A percentile compares a stretch with the other conserved stretches of the same genome.
These are phyloP conservation scores for Venturiaceae sp. DNA, from an alignment of 2,329 filamentous ascomycete species.

Conservation along the genomic window DNA sequence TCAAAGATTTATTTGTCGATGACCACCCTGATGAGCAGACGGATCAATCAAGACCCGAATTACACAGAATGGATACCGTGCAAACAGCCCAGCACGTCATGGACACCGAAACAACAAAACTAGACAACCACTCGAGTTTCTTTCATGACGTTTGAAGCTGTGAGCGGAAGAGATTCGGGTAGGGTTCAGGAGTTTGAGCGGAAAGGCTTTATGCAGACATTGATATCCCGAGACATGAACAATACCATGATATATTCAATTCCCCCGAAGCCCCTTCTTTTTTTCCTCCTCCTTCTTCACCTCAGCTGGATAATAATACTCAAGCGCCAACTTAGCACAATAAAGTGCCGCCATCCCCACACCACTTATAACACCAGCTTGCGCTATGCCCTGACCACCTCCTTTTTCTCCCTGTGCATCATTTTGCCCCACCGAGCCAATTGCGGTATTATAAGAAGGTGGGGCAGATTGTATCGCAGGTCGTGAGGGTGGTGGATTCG, in stretches of 20 bases:
- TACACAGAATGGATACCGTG: constrained; percentile 30
- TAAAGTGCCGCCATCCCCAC: neutral
- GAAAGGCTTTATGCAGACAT: no score
- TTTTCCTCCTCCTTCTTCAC: neutral
- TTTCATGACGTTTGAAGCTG: no score
- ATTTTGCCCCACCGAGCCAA: no score
- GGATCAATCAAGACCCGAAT: constrained; percentile 12
- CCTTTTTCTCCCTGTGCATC: no score
- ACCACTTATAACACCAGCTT: neutral
- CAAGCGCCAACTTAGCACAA: neutral
- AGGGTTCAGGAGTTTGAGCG: no score
- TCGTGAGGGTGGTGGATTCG: neutral
- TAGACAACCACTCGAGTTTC: constrained; percentile 29
- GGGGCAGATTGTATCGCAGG: neutral
- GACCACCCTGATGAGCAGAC: constrained; percentile 19
- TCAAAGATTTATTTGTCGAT: constrained; percentile 41
- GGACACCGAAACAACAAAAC: constrained; percentile 43
- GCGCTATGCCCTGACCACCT: neutral
- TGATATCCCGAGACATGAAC: no score
- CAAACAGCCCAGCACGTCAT: constrained; percentile 42
- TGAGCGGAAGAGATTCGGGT: no score
- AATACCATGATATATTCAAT: no score
- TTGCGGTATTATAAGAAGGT: neutral
- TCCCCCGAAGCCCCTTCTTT: neutral
- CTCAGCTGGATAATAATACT: neutral